A percentile compares a stretch with the other conserved stretches of the same genome.
These are phyloP conservation scores for Pleurotus eryngii DNA, from an alignment of 768 basidiomycete species.

Conservation along the genomic window DNA sequence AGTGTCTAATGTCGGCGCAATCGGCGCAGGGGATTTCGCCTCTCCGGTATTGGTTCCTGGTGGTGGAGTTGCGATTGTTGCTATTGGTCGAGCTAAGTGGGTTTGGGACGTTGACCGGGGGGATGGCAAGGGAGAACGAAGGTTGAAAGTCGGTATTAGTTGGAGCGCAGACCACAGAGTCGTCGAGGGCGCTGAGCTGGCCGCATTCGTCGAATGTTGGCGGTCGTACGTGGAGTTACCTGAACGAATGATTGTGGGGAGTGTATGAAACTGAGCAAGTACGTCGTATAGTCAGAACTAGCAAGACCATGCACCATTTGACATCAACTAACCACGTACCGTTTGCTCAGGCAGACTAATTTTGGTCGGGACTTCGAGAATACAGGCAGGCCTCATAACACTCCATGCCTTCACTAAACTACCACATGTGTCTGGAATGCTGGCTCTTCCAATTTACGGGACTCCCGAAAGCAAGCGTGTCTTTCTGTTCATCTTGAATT, in stretches of 20 bases:
- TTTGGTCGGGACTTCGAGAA: too few species aligned
- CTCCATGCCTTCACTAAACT: too few species aligned
- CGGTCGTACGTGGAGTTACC: constrained; percentile 76
- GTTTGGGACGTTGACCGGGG: constrained; percentile 62
- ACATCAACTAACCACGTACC: too few species aligned
- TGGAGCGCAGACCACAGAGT: constrained; percentile 89
- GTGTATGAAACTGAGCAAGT: constrained; percentile 24
- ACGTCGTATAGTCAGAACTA: too few species aligned
- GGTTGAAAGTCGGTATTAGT: constrained; percentile 62
- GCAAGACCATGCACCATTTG: too few species aligned
- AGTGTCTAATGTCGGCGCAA: constrained; percentile 78
- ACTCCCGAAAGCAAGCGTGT: too few species aligned
- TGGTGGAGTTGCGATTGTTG: constrained; percentile 83
- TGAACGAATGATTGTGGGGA: constrained; percentile 58
- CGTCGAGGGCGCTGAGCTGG: constrained; percentile 86
- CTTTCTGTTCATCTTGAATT: too few species aligned
- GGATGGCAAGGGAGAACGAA: constrained; percentile 45
- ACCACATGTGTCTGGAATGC: too few species aligned
- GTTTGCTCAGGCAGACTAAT: too few species aligned
- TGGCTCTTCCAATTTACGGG: too few species aligned
- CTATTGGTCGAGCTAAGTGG: constrained; percentile 77
- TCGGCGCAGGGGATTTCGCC: constrained; percentile 71
- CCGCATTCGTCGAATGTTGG: constrained; percentile 87
- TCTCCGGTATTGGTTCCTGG: constrained; percentile 77
- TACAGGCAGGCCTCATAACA: too few species aligned